phyloP scores from a whole-genome alignment of 2,329 filamentous ascomycete genomes.

The Aspergillus neotritici region DNA sequence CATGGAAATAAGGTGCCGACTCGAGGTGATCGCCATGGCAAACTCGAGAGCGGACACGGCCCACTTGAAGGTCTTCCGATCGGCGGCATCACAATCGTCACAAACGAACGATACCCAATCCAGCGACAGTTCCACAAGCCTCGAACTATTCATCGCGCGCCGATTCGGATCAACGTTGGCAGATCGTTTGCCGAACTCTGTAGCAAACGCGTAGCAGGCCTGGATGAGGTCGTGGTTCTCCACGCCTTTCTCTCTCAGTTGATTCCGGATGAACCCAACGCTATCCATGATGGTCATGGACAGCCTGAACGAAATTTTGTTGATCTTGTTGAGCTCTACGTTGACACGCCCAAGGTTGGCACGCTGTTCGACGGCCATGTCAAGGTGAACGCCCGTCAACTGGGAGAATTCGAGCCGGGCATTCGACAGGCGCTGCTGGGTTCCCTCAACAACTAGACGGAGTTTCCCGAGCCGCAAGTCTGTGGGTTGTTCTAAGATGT shows the following conservation, averaged over 20 bases:
- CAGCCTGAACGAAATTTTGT: constrained; percentile 90
- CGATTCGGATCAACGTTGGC: constrained; percentile 92
- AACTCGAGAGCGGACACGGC: constrained; percentile 93
- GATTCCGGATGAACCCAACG: constrained; percentile 83
- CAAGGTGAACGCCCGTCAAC: constrained; percentile 75
- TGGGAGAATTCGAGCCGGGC: constrained; percentile 75
- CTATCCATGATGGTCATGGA: constrained; percentile 99
- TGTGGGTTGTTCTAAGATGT: constrained; percentile 69
- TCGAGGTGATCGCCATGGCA: constrained; percentile 93
- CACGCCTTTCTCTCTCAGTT: constrained; percentile 63
- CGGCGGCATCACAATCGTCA: constrained; percentile 89
- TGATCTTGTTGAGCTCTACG: constrained; percentile 82
- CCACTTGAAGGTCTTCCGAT: constrained; percentile 96
- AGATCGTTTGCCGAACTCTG: constrained; percentile 93
- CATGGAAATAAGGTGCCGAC: constrained; percentile 85
- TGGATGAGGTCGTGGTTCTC: constrained; percentile 95
- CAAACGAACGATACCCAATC: constrained; percentile 99
- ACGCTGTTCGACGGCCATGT: constrained; percentile 83
- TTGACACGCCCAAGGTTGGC: constrained; percentile 93
- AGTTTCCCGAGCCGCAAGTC: constrained; percentile 84
- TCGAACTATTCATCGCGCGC: constrained; percentile 94
- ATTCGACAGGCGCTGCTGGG: constrained; percentile 68
- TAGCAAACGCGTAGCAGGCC: constrained; percentile 97
- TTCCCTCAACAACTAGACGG: constrained; percentile 82
- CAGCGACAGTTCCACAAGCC: constrained; percentile 83